Conservation (phyloP, 805 yeast genomes). For the Zygosaccharomyces rouxii region DNA sequence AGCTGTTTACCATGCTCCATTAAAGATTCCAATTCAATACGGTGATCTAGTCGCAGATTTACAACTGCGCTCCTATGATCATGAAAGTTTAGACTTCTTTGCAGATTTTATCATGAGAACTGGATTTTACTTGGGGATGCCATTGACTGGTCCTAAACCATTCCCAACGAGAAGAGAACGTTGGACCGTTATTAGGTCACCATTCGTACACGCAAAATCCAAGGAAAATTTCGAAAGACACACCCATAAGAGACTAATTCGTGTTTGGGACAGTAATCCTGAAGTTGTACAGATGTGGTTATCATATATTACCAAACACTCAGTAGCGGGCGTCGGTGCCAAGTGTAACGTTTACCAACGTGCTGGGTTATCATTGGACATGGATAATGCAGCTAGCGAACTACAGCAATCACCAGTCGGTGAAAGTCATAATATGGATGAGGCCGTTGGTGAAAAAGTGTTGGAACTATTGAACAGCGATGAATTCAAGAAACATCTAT, state of each 20-base stretch:
- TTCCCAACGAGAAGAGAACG: constrained; percentile 69
- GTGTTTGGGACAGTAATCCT: constrained; percentile 79
- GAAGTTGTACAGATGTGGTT: constrained; percentile 81
- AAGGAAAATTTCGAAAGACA: constrained; percentile 91
- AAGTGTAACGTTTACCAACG: constrained; percentile 61
- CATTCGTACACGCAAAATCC: constrained; percentile 89
- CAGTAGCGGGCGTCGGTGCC: constrained; percentile 78
- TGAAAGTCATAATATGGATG: constrained; percentile 15
- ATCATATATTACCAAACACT: constrained; percentile 69
- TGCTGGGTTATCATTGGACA: constrained; percentile 44
- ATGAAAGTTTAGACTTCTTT: constrained; percentile 65
- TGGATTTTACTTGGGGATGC: constrained; percentile 85
- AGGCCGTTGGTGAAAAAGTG: constrained; percentile 47
- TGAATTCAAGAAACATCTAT: constrained; percentile 53
- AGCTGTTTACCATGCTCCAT: constrained; percentile 74
- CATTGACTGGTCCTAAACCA: constrained; percentile 70
- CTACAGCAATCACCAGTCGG: constrained; percentile 1
- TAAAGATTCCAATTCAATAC: constrained; percentile 59
- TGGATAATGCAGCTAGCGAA: constrained; percentile 3
- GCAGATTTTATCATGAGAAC: constrained; percentile 85
- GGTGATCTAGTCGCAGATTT: constrained; percentile 78
- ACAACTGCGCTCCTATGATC: constrained; percentile 66
- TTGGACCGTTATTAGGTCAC: constrained; percentile 91
- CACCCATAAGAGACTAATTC: constrained; percentile 70
- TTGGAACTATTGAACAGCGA: constrained; percentile 67